phyloP scores from a whole-genome alignment of 768 basidiomycete species.

The Gelatoporia subvermispora region DNA sequence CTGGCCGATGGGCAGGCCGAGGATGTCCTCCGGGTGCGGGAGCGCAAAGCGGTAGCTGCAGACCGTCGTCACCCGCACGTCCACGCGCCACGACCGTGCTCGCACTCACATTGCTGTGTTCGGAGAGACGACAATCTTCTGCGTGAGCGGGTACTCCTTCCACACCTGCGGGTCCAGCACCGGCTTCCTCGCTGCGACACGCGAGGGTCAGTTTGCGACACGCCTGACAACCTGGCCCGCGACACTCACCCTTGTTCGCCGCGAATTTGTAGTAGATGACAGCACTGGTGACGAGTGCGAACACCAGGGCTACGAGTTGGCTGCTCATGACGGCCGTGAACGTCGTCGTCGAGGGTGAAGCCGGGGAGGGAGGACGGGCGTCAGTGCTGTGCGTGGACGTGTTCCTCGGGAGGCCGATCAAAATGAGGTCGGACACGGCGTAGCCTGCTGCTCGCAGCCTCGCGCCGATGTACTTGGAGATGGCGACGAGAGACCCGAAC shows the following conservation, averaged over 20 bases:
- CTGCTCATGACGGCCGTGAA: slow-evolving; percentile 28
- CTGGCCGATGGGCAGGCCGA: slow-evolving; percentile 94
- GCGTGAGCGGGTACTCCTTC: slow-evolving; percentile 74
- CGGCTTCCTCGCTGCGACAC: slow-evolving; percentile 53
- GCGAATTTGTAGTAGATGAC: slow-evolving; percentile 51
- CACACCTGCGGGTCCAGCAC: slow-evolving; percentile 72
- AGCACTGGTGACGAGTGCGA: slow-evolving; percentile 43
- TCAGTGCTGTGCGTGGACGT: slow-evolving; percentile 4
- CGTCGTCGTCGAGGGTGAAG: slow-evolving; percentile 14
- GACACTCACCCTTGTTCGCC: slow-evolving; percentile 7
- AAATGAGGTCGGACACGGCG: slow-evolving; percentile 54
- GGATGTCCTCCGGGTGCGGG: slow-evolving; percentile 64
- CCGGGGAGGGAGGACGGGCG: neutral
- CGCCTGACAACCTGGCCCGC: neutral
- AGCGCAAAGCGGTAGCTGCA: slow-evolving; percentile 88
- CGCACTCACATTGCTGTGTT: slow-evolving; percentile 91
- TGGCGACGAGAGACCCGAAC: slow-evolving; percentile 42
- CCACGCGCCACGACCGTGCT: neutral
- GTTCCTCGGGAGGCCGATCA: slow-evolving; percentile 43
- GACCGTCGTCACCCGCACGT: slow-evolving; percentile 4
- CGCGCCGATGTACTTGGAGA: slow-evolving; percentile 36
- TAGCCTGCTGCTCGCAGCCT: slow-evolving; percentile 51
- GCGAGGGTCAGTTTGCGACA: slow-evolving; percentile 4
- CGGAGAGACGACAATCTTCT: slow-evolving; percentile 83
- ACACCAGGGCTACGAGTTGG: slow-evolving; percentile 48